Base-by-base conservation (phyloP, 495 filamentous ascomycete genomes). In the Aspergillus sclerotiicarbonarius region DNA sequence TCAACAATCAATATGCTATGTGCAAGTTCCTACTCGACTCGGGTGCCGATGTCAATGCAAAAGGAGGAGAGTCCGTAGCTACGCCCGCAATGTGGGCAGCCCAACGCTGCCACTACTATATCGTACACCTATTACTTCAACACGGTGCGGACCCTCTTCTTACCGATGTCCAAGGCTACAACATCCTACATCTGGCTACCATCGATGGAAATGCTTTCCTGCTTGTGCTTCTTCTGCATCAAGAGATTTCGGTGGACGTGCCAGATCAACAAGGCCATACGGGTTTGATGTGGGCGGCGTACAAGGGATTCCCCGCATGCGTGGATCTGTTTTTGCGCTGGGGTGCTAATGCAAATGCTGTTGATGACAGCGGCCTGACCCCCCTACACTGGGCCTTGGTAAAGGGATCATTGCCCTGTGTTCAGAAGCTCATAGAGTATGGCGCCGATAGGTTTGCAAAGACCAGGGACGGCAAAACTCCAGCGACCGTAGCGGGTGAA, bases 31-130 rank as follows among this genome's bases (percentile, higher is more conserved):
- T 98, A 13, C 82, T 98, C 60, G 88, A 96, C 57, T 80, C 81
- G 53, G 94, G 94, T 61, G 94, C 92, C 67, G 87, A 92, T 66
- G 89, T 97, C 63, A 96, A 98, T 70, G 88, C 88, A 57, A 93
- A 93, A 74, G 94, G 94, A 63, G 94, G 94, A 63, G 92, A 98
- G 64, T 94, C 90, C 32, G 79, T 92, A 33, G 91, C 94, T 16
- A 97, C 95, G 53, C 91, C 94, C 16, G 87, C 92, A 2, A 90
- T 97, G 79, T 98, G 94, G 94, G 94, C 94, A 47, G 93, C 91
- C 53, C 95, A 97, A 72, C 81, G 90, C 60, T 96, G 91, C 65
- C 85, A 97, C 72, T 93, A 94, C 75, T 94, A 96, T 66, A 78
- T 88, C 32, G 87, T 91, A 53, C 82, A 89, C 60, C 73, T 98